These are phyloP conservation scores for Colletotrichum falcatum DNA, from an alignment of 2,329 filamentous ascomycete genomes.

Conservation along the genomic window DNA sequence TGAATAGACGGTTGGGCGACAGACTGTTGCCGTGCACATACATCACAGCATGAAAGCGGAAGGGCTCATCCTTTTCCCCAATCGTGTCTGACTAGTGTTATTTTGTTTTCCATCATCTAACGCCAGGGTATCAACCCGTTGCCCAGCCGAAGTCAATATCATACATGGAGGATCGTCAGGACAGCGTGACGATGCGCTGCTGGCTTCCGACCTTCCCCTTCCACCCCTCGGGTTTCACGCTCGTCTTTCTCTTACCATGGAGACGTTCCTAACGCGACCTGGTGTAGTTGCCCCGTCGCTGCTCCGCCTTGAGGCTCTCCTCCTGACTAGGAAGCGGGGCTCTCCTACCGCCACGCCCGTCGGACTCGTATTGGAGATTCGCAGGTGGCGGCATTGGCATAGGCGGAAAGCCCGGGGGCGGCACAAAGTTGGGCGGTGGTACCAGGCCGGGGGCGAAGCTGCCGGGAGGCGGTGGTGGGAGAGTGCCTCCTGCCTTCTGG, in stretches of 20 bases:
- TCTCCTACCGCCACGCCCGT: constrained; percentile 59
- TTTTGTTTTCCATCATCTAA: constrained; percentile 20
- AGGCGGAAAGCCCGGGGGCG: constrained; percentile 58
- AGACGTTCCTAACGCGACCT: constrained; percentile 47
- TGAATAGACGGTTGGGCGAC: background rate
- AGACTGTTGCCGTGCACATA: constrained; percentile 7
- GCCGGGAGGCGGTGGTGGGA: constrained; percentile 61
- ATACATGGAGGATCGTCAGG: constrained; percentile 1
- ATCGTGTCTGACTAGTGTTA: background rate
- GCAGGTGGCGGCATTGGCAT: constrained; percentile 49
- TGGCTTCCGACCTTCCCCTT: background rate
- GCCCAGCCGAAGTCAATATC: constrained; percentile 10
- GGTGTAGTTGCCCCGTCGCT: constrained; percentile 73
- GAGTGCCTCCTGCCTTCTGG: constrained; percentile 72
- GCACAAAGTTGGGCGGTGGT: constrained; percentile 58
- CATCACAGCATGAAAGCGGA: background rate
- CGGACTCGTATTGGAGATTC: constrained; percentile 46
- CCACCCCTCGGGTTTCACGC: background rate
- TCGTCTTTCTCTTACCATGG: constrained; percentile 1
- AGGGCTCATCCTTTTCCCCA: background rate
- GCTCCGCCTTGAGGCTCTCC: constrained; percentile 83
- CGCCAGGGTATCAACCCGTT: constrained; percentile 38
- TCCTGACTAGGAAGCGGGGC: constrained; percentile 85
- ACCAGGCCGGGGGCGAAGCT: constrained; percentile 58
- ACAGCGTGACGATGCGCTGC: background rate